These are phyloP conservation scores for Cynara cardunculus DNA, from an alignment of 129 eudicot species.

Conservation along the genomic window DNA sequence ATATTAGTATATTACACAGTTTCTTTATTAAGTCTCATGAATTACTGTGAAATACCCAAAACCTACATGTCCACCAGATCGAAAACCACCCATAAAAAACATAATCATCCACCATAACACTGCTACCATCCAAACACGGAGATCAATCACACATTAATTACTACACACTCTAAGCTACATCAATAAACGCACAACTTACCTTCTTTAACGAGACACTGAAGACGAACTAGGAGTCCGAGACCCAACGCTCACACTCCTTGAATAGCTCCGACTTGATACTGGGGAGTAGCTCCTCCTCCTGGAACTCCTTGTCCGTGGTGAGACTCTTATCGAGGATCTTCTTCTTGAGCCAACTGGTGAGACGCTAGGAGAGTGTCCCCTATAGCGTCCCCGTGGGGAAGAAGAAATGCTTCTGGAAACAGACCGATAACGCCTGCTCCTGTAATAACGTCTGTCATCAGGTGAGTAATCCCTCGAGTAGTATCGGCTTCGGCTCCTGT, in stretches of 20 bases:
- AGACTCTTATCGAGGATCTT: slow-evolving; percentile 29
- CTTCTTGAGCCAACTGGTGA: slow-evolving; percentile 24
- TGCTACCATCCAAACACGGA: too few species aligned
- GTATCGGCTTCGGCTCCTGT: neutral
- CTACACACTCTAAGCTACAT: too few species aligned
- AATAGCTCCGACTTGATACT: neutral
- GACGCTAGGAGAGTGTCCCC: slow-evolving; percentile 38
- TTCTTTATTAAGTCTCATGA: too few species aligned
- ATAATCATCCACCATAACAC: too few species aligned
- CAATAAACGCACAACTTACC: neutral
- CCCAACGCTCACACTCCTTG: neutral
- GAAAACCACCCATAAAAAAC: too few species aligned
- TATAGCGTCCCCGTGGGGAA: slow-evolving; percentile 45
- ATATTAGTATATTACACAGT: too few species aligned
- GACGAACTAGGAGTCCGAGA: neutral
- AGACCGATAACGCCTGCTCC: slow-evolving; percentile 41
- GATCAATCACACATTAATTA: too few species aligned
- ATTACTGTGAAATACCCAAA: too few species aligned
- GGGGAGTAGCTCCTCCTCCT: slow-evolving; percentile 23
- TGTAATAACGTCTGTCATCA: neutral
- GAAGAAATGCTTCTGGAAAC: slow-evolving; percentile 59
- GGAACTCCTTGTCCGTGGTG: slow-evolving; percentile 42
- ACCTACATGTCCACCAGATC: too few species aligned
- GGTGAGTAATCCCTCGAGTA: slow-evolving; percentile 19
- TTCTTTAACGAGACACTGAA: neutral